Base-by-base conservation (phyloP, 805 yeast species). In the Wickerhamiella cacticola region DNA sequence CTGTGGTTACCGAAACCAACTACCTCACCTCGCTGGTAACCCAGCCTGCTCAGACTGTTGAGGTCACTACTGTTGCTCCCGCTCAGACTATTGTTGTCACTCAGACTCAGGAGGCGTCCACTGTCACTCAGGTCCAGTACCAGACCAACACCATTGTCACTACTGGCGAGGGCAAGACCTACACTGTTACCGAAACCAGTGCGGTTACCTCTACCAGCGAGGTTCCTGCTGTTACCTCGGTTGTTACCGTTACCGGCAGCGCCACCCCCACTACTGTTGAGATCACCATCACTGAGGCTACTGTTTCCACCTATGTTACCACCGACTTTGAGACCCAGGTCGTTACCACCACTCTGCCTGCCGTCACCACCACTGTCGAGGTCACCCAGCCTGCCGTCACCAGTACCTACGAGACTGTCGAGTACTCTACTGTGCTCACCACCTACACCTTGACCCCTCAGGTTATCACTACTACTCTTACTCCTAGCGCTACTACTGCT, bases 391-490 rank as follows among this genome's bases (percentile, higher is more conserved):
- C 46, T 12, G 40, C 46, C 10, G 39, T 43, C 25, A 43, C 46
- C 23, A 24, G 28, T 23, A 33, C 46, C 5, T 43, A 23, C 19
- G 40, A 29, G 40, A 43, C 29, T 10, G 22, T 35, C 16, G 26
- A 34, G 10, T 43, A 33, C 31, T 35, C 33, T 24, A 43, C 46
- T 10, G 31, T 43, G 7, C 12, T n/a, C 16, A 12, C 46, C n/a
- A 33, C 46, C 16, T 43, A 43, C 16, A 43, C 46, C n/a, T 25
- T 43, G 31, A 31, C 46, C 18, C 46, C 46, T 16, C 46, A 43
- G 46, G 39, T 33, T 22, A 15, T 43, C 33, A 33, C 40, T 18
- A 43, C 46, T 15, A 43, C 46, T 23, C 10, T 23, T 16, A 22
- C 36, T 21, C 45, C 45, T 18, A n/a, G 21, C 4, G 33, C 46